Conservation (phyloP, 1,284 basidiomycete species). For the Coniferiporia weirii region DNA sequence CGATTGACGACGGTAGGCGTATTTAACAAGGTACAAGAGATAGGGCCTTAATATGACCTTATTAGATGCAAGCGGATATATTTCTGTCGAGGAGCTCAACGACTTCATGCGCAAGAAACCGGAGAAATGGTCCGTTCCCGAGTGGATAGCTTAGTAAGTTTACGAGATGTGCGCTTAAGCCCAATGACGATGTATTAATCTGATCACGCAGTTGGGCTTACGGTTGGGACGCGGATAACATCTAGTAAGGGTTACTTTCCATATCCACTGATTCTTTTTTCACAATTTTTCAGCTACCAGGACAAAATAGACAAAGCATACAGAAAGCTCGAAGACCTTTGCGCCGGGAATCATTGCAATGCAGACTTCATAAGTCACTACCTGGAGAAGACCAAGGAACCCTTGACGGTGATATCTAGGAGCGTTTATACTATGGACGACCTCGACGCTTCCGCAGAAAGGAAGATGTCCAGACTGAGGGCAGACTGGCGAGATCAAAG, state of each 20-base stretch:
- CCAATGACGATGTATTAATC: no score
- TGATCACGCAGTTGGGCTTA: slow-evolving; percentile 20
- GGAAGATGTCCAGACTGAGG: slow-evolving; percentile 18
- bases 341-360: background rate
- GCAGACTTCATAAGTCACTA: background rate
- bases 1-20: slow-evolving; percentile 21
- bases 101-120: slow-evolving; percentile 20
- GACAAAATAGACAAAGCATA: background rate
- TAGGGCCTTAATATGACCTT: background rate
- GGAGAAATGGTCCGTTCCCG: slow-evolving; percentile 17
- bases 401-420: background rate
- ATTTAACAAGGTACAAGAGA: background rate
- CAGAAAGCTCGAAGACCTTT: background rate
- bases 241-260: slow-evolving; percentile 1
- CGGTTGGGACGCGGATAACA: slow-evolving; percentile 22
- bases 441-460: slow-evolving; percentile 11
- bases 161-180: background rate
- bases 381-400: slow-evolving; percentile 6
- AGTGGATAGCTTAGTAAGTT: slow-evolving; percentile 22
- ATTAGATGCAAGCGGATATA: slow-evolving; percentile 22
- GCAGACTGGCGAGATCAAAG: slow-evolving; percentile 11
- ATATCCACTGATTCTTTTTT: background rate
- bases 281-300: background rate
- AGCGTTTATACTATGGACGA: slow-evolving; percentile 14
- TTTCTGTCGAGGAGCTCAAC: slow-evolving; percentile 22